A percentile compares a stretch with the other conserved stretches of the same genome.
These are phyloP conservation scores for Nemania abortiva DNA, from an alignment of 2,329 filamentous ascomycete species.

Conservation along the genomic window DNA sequence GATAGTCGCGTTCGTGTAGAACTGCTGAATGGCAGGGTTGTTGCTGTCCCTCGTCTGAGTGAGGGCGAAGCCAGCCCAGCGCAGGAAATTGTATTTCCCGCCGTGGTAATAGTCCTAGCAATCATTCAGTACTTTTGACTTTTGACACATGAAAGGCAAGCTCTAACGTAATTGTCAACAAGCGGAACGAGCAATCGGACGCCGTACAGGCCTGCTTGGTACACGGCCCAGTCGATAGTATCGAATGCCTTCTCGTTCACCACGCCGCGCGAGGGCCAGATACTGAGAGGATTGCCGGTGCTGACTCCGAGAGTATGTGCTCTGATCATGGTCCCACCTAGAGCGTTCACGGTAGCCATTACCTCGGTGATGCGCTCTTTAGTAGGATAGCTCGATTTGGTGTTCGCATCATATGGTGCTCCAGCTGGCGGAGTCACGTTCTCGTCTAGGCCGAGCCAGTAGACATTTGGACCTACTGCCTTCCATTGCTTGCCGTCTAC, in stretches of 20 bases:
- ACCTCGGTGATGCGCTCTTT: constrained; percentile 60
- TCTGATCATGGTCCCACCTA: constrained; percentile 61
- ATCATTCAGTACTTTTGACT: constrained; percentile 28
- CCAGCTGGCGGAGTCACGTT: constrained; percentile 60
- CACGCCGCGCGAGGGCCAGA: constrained; percentile 56
- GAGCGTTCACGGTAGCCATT: constrained; percentile 58
- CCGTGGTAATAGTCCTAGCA: constrained; percentile 63
- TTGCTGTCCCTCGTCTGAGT: constrained; percentile 51
- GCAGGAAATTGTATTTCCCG: constrained; percentile 62
- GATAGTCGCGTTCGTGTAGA: constrained; percentile 60
- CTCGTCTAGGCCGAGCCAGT: constrained; percentile 65
- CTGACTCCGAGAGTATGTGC: constrained; percentile 61
- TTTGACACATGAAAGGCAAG: not conserved
- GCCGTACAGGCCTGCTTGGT: constrained; percentile 59
- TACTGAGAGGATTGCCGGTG: constrained; percentile 61
- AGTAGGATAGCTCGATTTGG: constrained; percentile 60
- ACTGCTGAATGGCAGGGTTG: constrained; percentile 58
- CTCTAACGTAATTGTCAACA: constrained; percentile 59
- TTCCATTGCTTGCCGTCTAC: constrained; percentile 58
- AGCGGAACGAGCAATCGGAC: constrained; percentile 60
- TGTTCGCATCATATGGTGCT: constrained; percentile 58
- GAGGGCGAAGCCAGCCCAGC: constrained; percentile 60
- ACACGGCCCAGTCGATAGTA: constrained; percentile 62
- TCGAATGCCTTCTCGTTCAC: constrained; percentile 60
- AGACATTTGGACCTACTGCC: constrained; percentile 61